Evolutionary conservation across 352 stramenopile species (phyloP), one percentile per base, ranked within the genome.

Genomic region (Globisporangium barbulae): DNA sequence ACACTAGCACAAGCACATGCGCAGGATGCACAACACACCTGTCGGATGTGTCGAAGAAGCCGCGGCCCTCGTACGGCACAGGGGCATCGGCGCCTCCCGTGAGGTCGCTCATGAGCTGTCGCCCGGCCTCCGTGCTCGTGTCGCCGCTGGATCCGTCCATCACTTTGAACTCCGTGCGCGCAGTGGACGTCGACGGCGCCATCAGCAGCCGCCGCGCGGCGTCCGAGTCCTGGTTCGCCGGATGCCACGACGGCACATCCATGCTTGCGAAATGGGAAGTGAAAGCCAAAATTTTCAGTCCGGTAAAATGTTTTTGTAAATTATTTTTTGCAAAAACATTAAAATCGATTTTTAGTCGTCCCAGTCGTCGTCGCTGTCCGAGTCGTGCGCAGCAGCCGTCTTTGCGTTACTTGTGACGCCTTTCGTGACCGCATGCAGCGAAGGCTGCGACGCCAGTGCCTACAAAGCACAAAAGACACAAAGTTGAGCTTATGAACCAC

Each of bases 321-420:
- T n/a, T n/a, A n/a, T n/a, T n/a, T n/a, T n/a, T n/a, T n/a, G n/a
- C n/a, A n/a, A n/a, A n/a, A n/a, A n/a, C n/a, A n/a, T n/a, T n/a
- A n/a, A 28, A 28, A 28, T 28, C 25, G 25, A 2, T 28, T 2
- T 41, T 86, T 65, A 94, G 63, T 94, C 83, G 59, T 94, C 85
- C 85, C 85, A 94, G 57, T 92, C 85, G 39, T 93, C 82, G 49
- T 93, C 85, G 58, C 83, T 90, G 55, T 93, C 77, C n/a, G 56
- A 45, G n/a, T 73, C 72, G 13, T 78, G 63, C 19, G 41, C 45
- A 31, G 45, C 44, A 55, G 70, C 58, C 58, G 62, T 31, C 13
- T 55, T 55, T 10, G 47, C 35, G 12, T 12, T 28, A 39, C 39
- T 61, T 30, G 25, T 60, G 31, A 63, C 63, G 35, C 55, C 69